Evolutionary conservation across 495 filamentous ascomycete species (phyloP).

Genomic region (Podospora didyma): DNA sequence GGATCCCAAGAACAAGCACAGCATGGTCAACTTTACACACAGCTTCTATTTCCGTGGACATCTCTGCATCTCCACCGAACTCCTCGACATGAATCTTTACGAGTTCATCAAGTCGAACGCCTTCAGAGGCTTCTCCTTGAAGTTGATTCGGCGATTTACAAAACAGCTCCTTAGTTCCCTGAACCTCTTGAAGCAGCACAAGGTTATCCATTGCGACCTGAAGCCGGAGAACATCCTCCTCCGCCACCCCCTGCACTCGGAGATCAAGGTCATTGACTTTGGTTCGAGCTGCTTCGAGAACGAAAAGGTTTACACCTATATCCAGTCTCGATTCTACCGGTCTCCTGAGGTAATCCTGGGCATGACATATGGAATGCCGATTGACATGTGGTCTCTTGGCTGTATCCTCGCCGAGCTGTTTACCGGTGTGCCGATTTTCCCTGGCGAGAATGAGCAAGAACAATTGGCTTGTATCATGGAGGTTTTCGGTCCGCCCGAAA

Average conservation of each 20-base stretch:
- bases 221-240: conserved; percentile 97
- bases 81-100: conserved; percentile 97
- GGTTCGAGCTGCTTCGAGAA: conserved; percentile 96
- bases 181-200: conserved; percentile 76
- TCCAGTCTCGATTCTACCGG: conserved; percentile 97
- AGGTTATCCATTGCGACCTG: conserved; percentile 96
- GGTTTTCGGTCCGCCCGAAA: conserved; percentile 95
- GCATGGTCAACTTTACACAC: conserved; percentile 93
- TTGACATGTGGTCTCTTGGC: conserved; percentile 98
- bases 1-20: conserved; percentile 90
- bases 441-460: conserved; percentile 97
- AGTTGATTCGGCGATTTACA: conserved; percentile 89
- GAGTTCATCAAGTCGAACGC: conserved; percentile 98
- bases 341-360: conserved; percentile 98
- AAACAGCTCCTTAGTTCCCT: conserved; percentile 91
- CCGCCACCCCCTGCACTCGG: conserved; percentile 85
- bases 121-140: conserved; percentile 89
- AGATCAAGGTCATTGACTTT: conserved; percentile 98
- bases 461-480: conserved; percentile 99
- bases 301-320: conserved; percentile 99
- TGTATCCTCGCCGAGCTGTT: conserved; percentile 94
- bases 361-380: conserved; percentile 95
- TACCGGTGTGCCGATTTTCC: conserved; percentile 96
- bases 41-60: conserved; percentile 98
- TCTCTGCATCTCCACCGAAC: conserved; percentile 96